phyloP scores from a whole-genome alignment of 208 protist genomes.

The Wallacemonas sp. region DNA sequence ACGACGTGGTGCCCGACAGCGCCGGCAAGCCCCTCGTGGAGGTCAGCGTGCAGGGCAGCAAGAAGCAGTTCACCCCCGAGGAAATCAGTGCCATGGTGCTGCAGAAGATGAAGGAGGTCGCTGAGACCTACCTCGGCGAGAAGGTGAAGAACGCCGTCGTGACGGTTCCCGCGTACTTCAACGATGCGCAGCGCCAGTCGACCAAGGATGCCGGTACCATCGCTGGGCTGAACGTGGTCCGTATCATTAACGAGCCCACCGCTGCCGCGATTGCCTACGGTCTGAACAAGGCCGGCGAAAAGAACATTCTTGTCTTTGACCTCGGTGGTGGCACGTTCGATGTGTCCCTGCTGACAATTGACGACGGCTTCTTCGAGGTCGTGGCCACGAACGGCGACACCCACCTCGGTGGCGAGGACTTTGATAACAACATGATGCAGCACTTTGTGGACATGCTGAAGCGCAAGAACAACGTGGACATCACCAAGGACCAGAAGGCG shows the following conservation, averaged over 20 bases:
- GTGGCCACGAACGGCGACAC: constrained; percentile 98
- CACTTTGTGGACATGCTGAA: constrained; percentile 46
- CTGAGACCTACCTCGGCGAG: constrained; percentile 96
- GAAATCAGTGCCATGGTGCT: constrained; percentile 97
- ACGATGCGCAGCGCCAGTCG: constrained; percentile 96
- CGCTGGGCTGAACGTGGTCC: constrained; percentile 94
- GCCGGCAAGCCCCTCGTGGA: constrained; percentile 88
- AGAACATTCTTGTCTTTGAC: constrained; percentile 96
- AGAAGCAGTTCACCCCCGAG: constrained; percentile 94
- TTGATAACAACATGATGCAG: constrained; percentile 87
- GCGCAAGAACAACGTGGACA: constrained; percentile 56
- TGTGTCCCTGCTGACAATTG: constrained; percentile 97
- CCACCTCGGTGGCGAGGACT: constrained; percentile 98
- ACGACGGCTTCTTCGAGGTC: constrained; percentile 98
- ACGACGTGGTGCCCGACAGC: constrained; percentile 84
- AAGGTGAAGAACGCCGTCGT: constrained; percentile 95
- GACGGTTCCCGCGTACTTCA: constrained; percentile 98
- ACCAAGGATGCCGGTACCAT: constrained; percentile 99
- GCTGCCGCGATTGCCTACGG: constrained; percentile 98
- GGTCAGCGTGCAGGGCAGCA: constrained; percentile 76
- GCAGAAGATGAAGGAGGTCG: constrained; percentile 97
- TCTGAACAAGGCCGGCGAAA: constrained; percentile 87
- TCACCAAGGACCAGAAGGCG: constrained; percentile 58
- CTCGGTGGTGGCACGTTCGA: constrained; percentile 97
- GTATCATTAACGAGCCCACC: constrained; percentile 99